Conservation (phyloP, 768 basidiomycete species). For the Russula sp. region DNA sequence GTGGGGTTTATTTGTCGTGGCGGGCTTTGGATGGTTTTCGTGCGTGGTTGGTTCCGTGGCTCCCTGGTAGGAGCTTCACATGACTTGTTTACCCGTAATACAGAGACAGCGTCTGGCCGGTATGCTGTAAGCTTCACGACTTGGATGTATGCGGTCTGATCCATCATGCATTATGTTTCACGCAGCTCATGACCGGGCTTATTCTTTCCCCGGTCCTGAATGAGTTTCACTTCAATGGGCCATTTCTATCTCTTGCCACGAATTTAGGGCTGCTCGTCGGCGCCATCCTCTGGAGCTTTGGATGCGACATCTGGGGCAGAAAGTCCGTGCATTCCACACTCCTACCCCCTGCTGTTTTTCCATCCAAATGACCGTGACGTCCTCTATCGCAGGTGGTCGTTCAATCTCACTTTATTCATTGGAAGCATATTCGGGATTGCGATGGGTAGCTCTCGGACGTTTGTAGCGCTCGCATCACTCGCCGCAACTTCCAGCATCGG, state of each 20-base stretch:
- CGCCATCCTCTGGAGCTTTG: slow-evolving; percentile 43
- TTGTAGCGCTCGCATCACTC: slow-evolving; percentile 44
- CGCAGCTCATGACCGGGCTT: slow-evolving; percentile 38
- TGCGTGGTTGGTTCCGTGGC: slow-evolving; percentile 32
- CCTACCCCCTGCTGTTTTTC: background rate
- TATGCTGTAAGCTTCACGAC: slow-evolving; percentile 30
- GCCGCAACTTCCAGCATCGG: slow-evolving; percentile 43
- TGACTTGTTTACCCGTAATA: background rate
- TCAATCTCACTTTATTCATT: slow-evolving; percentile 51
- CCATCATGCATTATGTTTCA: no score
- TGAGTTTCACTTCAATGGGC: slow-evolving; percentile 45
- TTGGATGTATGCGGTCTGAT: background rate
- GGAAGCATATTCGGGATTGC: slow-evolving; percentile 48
- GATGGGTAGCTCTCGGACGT: slow-evolving; percentile 43
- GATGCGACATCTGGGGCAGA: slow-evolving; percentile 48
- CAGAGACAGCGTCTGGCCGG: slow-evolving; percentile 72
- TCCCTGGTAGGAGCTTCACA: background rate
- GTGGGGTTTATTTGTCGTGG: slow-evolving; percentile 59
- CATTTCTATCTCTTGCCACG: slow-evolving; percentile 45
- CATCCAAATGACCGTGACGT: no score
- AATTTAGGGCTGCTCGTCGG: slow-evolving; percentile 51
- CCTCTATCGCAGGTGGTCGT: slow-evolving; percentile 37
- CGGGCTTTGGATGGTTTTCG: slow-evolving; percentile 76
- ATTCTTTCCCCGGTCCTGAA: slow-evolving; percentile 43
- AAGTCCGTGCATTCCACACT: slow-evolving; percentile 28